A percentile compares a stretch with the other conserved stretches of the same genome.
Conservation (phyloP, 2,329 filamentous ascomycete genomes). For the Venturia pyrina region DNA sequence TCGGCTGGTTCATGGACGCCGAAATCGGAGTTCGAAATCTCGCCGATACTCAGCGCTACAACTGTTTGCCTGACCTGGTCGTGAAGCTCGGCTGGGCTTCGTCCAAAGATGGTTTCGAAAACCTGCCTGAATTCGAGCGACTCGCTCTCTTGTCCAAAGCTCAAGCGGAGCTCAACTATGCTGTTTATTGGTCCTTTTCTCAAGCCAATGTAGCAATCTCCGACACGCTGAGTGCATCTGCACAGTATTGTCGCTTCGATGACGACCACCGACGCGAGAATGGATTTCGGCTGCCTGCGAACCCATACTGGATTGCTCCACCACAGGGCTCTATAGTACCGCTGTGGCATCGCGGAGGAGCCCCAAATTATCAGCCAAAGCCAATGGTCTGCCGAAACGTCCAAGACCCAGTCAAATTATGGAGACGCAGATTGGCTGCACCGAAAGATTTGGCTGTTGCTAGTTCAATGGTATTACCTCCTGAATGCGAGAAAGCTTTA, state of each 20-base stretch:
- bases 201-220: conserved; percentile 18
- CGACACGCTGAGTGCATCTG: conserved; percentile 20
- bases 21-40: conserved; percentile 23
- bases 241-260: conserved; percentile 19
- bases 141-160: conserved; percentile 16
- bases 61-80: conserved; percentile 18
- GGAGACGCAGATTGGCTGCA: conserved; percentile 13
- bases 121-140: conserved; percentile 20
- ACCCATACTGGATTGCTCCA: conserved; percentile 20
- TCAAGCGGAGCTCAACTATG: conserved; percentile 21
- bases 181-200: conserved; percentile 19
- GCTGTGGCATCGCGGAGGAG: conserved; percentile 20
- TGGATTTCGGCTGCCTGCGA: conserved; percentile 19
- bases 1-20: conserved; percentile 25
- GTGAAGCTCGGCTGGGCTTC: conserved; percentile 13
- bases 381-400: conserved; percentile 21
- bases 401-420: conserved; percentile 21
- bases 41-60: conserved; percentile 20
- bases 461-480: neutral
- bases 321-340: conserved; percentile 22
- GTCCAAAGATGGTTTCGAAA: conserved; percentile 13
- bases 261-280: conserved; percentile 18
- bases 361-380: conserved; percentile 23
- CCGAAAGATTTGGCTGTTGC: neutral
- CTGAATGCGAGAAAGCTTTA: neutral